Percentiles rank a stretch among this genome's conserved stretches.
These are phyloP conservation scores for Cladorrhinum sp. DNA, from an alignment of 2,329 filamentous ascomycete genomes.

Conservation along the genomic window DNA sequence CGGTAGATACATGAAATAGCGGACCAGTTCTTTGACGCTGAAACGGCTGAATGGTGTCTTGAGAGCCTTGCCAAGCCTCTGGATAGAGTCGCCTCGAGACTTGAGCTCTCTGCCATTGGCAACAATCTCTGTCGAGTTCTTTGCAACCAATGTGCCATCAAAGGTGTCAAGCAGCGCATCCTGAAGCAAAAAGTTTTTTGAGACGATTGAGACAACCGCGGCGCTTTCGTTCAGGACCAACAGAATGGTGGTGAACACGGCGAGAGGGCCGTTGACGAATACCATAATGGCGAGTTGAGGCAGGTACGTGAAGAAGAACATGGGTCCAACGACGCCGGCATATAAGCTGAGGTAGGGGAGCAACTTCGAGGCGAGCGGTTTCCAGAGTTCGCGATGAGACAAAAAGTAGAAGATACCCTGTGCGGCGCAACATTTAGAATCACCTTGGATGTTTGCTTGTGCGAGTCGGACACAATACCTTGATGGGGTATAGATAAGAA, in stretches of 20 bases:
- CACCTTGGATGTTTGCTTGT: background rate
- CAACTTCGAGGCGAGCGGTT: constrained; percentile 54
- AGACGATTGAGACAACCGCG: constrained; percentile 53
- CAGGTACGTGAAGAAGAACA: constrained; percentile 85
- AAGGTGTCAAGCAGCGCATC: constrained; percentile 87
- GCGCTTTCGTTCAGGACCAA: constrained; percentile 64
- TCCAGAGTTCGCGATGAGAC: constrained; percentile 55
- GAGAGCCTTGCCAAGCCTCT: constrained; percentile 54
- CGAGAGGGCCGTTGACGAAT: constrained; percentile 80
- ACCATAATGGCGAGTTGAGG: constrained; percentile 81
- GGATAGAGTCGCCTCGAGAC: constrained; percentile 54
- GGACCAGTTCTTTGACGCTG: constrained; percentile 61
- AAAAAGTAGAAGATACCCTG: constrained; percentile 60
- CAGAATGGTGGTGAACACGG: constrained; percentile 68
- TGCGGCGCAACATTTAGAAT: background rate
- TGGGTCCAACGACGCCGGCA: constrained; percentile 66
- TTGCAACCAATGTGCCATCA: constrained; percentile 64
- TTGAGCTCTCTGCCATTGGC: constrained; percentile 72
- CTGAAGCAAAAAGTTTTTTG: constrained; percentile 71
- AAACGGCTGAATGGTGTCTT: constrained; percentile 57
- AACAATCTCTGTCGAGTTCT: constrained; percentile 59
- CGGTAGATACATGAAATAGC: constrained; percentile 82
- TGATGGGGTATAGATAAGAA: constrained; percentile 84
- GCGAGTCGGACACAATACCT: constrained; percentile 37
- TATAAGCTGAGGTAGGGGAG: constrained; percentile 66